These are phyloP conservation scores for Blastobotrys mokoenaii DNA, from an alignment of 805 yeast species.

Conservation along the genomic window DNA sequence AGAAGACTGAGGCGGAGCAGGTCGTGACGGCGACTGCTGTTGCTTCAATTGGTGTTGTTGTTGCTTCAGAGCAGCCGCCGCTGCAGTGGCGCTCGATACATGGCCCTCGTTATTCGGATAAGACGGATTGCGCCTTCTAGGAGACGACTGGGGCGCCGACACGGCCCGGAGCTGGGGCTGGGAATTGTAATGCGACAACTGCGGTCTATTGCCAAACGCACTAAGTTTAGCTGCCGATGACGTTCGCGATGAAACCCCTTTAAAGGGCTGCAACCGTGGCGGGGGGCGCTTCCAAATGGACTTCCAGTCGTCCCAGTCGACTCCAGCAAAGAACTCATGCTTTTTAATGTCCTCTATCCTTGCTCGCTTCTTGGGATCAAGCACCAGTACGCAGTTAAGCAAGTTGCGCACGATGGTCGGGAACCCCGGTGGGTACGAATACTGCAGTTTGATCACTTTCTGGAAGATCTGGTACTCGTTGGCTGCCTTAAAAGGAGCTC, in stretches of 20 bases:
- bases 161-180: not conserved
- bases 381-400: conserved; percentile 53
- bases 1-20: no score
- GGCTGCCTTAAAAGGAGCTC: conserved; percentile 82
- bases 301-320: conserved; percentile 65
- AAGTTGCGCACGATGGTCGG: conserved; percentile 59
- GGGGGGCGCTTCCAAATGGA: conserved; percentile 60
- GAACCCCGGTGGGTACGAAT: conserved; percentile 58
- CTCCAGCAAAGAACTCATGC: conserved; percentile 62
- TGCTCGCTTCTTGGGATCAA: conserved; percentile 64
- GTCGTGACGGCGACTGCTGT: conserved; percentile 4
- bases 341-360: conserved; percentile 47
- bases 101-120: not conserved
- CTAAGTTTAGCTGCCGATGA: not conserved
- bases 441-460: conserved; percentile 72
- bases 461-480: conserved; percentile 85
- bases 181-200: conserved; percentile 1
- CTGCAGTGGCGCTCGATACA: conserved; percentile 12
- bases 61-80: conserved; percentile 19
- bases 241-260: conserved; percentile 18
- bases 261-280: conserved; percentile 65
- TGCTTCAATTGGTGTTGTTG: conserved; percentile 12
- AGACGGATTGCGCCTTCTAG: not conserved
- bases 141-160: no score
- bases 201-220: not conserved